Conservation (phyloP, 2,329 filamentous ascomycete species). For the Emergomyces africanus region DNA sequence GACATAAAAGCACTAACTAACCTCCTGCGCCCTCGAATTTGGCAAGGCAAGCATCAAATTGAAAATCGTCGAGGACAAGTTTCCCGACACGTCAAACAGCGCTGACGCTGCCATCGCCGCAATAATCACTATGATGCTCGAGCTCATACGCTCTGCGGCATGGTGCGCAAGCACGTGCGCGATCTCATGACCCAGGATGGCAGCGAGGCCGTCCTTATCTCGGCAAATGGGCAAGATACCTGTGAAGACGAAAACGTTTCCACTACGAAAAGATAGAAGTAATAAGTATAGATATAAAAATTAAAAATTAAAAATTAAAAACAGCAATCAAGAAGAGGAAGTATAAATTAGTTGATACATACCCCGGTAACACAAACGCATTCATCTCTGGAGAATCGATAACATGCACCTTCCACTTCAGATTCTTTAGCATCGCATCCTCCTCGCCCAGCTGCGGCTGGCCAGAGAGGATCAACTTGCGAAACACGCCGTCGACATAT, state of each 20-base stretch:
- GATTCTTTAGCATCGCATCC: conserved; percentile 18
- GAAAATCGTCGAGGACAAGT: conserved; percentile 29
- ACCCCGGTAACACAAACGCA: conserved; percentile 51
- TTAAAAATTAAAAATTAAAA: background rate
- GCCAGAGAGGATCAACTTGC: conserved; percentile 41
- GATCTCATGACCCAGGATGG: conserved; percentile 51
- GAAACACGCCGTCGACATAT: conserved; percentile 40
- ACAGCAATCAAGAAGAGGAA: background rate
- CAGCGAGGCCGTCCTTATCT: conserved; percentile 46
- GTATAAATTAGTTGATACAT: conserved; percentile 10
- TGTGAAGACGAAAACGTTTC: conserved; percentile 53
- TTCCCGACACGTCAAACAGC: conserved; percentile 29
- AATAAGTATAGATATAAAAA: background rate
- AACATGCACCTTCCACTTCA: conserved; percentile 51
- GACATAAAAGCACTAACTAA: conserved; percentile 12
- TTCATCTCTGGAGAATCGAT: conserved; percentile 39
- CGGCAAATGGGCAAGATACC: conserved; percentile 46
- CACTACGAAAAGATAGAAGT: conserved; percentile 20
- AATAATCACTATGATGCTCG: conserved; percentile 22
- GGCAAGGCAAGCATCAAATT: conserved; percentile 41
- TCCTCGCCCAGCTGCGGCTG: conserved; percentile 19
- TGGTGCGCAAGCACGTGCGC: conserved; percentile 50
- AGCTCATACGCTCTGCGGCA: conserved; percentile 42
- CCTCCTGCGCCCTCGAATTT: conserved; percentile 45
- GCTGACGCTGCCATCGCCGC: conserved; percentile 17